These are phyloP conservation scores for Gossypium australe DNA, from an alignment of 345 rosid species.

Conservation along the genomic window DNA sequence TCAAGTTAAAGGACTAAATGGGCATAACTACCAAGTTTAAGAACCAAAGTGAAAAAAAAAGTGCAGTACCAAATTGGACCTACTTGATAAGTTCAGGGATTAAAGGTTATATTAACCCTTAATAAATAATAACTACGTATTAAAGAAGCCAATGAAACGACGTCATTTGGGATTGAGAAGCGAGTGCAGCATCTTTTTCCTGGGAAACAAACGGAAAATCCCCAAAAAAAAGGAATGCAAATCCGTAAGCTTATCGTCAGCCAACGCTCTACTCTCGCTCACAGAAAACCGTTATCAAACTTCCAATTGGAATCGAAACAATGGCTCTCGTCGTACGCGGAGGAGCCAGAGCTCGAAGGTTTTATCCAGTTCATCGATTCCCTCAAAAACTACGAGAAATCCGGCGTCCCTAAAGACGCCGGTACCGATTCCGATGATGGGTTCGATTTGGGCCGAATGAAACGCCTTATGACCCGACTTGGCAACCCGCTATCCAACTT, in stretches of 20 bases:
- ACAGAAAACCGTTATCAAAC: not conserved
- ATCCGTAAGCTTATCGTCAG: conserved; percentile 12
- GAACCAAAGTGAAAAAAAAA: no score
- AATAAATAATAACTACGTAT: not conserved
- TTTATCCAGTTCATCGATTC: conserved; percentile 63
- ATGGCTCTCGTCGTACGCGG: conserved; percentile 21
- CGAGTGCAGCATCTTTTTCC: not conserved
- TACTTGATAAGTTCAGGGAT: no score
- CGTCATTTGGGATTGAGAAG: no score
- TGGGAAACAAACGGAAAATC: not conserved
- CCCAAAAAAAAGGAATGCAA: conserved; percentile 14
- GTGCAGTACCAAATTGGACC: no score
- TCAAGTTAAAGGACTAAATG: no score
- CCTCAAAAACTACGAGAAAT: conserved; percentile 81
- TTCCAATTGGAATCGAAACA: conserved; percentile 7
- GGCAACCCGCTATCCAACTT: conserved; percentile 67
- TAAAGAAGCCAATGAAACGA: not conserved
- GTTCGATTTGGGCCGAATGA: conserved; percentile 77
- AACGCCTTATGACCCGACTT: conserved; percentile 64
- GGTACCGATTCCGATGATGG: conserved; percentile 87
- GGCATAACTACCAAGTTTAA: no score
- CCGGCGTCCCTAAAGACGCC: conserved; percentile 74
- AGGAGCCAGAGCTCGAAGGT: conserved; percentile 52
- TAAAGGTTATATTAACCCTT: no score
- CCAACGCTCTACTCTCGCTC: not conserved